Conservation (phyloP, 306 rosid genomes). For the Leucaena leucocephala region DNA sequence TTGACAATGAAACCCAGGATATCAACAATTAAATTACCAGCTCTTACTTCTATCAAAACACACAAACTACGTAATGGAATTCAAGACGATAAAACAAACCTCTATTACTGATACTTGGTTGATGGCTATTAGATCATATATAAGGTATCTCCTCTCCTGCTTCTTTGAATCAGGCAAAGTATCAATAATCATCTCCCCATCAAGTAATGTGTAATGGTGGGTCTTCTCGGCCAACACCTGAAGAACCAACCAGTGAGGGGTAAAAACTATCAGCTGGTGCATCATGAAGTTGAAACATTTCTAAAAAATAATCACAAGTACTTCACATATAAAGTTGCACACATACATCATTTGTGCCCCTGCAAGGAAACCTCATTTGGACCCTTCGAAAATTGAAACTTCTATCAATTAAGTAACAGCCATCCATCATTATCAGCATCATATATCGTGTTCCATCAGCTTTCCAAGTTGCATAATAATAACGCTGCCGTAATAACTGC, state of each 20-base stretch:
- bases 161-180: constrained; percentile 79
- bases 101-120: constrained; percentile 68
- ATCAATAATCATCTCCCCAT: constrained; percentile 97
- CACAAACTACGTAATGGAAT: not conserved
- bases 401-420: constrained; percentile 92
- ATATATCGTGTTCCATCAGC: constrained; percentile 98
- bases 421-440: constrained; percentile 92
- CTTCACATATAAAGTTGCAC: constrained; percentile 15
- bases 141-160: constrained; percentile 96
- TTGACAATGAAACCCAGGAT: not conserved
- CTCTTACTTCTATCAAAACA: not conserved
- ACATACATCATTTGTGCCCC: constrained; percentile 70
- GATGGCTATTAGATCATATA: constrained; percentile 86
- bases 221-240: constrained; percentile 72
- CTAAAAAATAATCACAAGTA: constrained; percentile 16
- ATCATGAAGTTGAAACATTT: constrained; percentile 37
- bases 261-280: constrained; percentile 41
- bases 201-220: constrained; percentile 87
- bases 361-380: constrained; percentile 97
- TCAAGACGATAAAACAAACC: constrained; percentile 49
- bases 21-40: not conserved
- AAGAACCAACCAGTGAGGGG: constrained; percentile 4
- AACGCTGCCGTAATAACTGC: constrained; percentile 80
- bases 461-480: constrained; percentile 98
- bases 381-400: constrained; percentile 85